A percentile compares a stretch with the other conserved stretches of the same genome.
These are phyloP conservation scores for Xylaria sp. DNA, from an alignment of 2,329 filamentous ascomycete genomes.

Conservation along the genomic window DNA sequence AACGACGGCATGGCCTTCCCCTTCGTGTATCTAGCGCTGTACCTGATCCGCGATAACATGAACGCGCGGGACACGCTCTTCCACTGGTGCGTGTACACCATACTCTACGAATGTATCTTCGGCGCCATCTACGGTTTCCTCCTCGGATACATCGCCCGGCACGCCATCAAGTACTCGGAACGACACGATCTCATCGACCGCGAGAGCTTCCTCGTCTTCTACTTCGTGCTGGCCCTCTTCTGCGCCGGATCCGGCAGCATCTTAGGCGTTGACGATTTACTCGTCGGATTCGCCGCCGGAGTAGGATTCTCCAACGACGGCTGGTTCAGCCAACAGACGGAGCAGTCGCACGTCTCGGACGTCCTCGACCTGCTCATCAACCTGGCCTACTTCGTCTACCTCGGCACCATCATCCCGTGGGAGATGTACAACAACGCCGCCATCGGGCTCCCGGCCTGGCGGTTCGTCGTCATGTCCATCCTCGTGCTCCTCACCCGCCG, in stretches of 20 bases:
- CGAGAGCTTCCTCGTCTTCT: constrained; percentile 97
- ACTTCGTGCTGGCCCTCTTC: constrained; percentile 93
- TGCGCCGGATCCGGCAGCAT: constrained; percentile 93
- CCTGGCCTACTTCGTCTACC: constrained; percentile 95
- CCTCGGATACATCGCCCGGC: constrained; percentile 86
- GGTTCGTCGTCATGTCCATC: constrained; percentile 86
- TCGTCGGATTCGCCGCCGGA: constrained; percentile 90
- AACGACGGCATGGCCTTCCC: constrained; percentile 99
- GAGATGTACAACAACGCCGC: constrained; percentile 72
- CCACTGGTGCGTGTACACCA: constrained; percentile 83
- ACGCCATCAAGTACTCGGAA: constrained; percentile 84
- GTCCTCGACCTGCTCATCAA: constrained; percentile 97
- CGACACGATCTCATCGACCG: constrained; percentile 81
- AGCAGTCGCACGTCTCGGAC: constrained; percentile 98
- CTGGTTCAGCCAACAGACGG: constrained; percentile 97
- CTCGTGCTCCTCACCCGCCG: constrained; percentile 93
- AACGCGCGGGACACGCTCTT: constrained; percentile 65
- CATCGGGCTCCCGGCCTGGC: constrained; percentile 78
- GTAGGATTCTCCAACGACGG: constrained; percentile 99
- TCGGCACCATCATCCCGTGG: constrained; percentile 97
- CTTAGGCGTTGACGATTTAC: constrained; percentile 84
- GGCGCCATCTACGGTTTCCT: constrained; percentile 83
- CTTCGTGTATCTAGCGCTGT: constrained; percentile 88
- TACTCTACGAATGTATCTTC: constrained; percentile 94
- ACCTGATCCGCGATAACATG: constrained; percentile 76